These are phyloP conservation scores for Paulownia fortunei DNA, from an alignment of 257 asterid genomes.

Conservation along the genomic window DNA sequence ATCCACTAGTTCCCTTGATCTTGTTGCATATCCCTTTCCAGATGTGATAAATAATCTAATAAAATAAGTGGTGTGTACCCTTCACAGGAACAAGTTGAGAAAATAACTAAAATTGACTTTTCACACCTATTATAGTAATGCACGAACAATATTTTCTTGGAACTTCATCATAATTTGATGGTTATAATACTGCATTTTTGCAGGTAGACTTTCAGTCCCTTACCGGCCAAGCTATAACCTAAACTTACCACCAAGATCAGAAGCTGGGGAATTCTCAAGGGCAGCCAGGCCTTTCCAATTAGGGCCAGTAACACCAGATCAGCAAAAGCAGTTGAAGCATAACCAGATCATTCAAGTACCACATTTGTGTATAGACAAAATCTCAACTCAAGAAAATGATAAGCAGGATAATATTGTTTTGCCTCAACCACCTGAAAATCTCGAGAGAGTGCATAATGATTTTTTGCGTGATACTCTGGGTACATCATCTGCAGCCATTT, in stretches of 20 bases:
- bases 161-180: background rate
- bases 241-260: conserved; percentile 41
- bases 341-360: conserved; percentile 39
- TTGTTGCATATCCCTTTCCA: background rate
- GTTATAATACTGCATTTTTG: conserved; percentile 29
- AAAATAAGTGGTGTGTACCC: background rate
- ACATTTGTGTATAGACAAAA: conserved; percentile 30
- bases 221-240: conserved; percentile 41
- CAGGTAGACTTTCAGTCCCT: conserved; percentile 54
- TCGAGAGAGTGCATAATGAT: conserved; percentile 32
- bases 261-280: conserved; percentile 43
- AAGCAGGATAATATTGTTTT: conserved; percentile 38
- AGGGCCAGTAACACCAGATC: conserved; percentile 68
- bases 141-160: conserved; percentile 15
- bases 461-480: conserved; percentile 31
- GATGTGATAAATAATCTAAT: background rate
- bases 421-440: conserved; percentile 38
- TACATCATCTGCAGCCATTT: conserved; percentile 37
- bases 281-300: conserved; percentile 38
- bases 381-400: conserved; percentile 38
- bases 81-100: background rate
- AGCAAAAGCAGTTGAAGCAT: conserved; percentile 38
- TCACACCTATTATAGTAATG: background rate
- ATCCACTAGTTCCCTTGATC: background rate
- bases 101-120: background rate